phyloP scores from a whole-genome alignment of 495 filamentous ascomycete species.

The Penicillium flavigenum region DNA sequence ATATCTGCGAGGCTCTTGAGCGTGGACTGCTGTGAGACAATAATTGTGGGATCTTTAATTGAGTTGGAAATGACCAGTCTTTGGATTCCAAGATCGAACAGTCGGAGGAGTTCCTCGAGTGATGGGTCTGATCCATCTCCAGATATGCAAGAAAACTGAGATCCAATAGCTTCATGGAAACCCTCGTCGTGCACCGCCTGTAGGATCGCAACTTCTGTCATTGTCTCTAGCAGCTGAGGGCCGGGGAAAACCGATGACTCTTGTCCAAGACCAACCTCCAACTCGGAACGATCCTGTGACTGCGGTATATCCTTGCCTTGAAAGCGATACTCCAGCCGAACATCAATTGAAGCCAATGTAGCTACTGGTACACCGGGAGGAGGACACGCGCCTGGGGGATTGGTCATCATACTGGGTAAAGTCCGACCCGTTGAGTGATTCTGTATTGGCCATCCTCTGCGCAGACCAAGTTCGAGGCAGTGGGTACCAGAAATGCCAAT shows the following conservation, averaged over 20 bases:
- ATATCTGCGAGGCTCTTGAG: slow-evolving; percentile 27
- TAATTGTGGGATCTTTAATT: slow-evolving; percentile 7
- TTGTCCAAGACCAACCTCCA: neutral
- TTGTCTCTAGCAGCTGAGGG: neutral
- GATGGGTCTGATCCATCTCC: neutral
- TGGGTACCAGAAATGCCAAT: slow-evolving; percentile 6
- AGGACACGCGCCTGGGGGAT: slow-evolving; percentile 19
- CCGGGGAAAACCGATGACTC: neutral
- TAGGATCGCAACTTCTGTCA: neutral
- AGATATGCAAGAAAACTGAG: neutral
- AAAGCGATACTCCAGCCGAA: slow-evolving; percentile 22
- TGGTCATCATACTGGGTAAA: slow-evolving; percentile 22
- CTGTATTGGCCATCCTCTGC: slow-evolving; percentile 4
- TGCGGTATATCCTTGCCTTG: neutral
- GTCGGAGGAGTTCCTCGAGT: slow-evolving; percentile 5
- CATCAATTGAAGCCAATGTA: slow-evolving; percentile 26
- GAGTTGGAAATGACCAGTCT: slow-evolving; percentile 23
- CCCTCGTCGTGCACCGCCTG: neutral
- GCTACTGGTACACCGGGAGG: slow-evolving; percentile 20
- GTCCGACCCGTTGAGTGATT: slow-evolving; percentile 1
- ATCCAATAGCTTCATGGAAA: neutral
- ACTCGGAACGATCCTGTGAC: neutral
- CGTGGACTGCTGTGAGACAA: slow-evolving; percentile 9
- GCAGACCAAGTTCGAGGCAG: slow-evolving; percentile 29
- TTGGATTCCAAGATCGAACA: slow-evolving; percentile 33